Evolutionary conservation across 768 basidiomycete genomes (phyloP), one percentile per base, ranked within the genome.

Genomic region (Boletellus ananiceps): DNA sequence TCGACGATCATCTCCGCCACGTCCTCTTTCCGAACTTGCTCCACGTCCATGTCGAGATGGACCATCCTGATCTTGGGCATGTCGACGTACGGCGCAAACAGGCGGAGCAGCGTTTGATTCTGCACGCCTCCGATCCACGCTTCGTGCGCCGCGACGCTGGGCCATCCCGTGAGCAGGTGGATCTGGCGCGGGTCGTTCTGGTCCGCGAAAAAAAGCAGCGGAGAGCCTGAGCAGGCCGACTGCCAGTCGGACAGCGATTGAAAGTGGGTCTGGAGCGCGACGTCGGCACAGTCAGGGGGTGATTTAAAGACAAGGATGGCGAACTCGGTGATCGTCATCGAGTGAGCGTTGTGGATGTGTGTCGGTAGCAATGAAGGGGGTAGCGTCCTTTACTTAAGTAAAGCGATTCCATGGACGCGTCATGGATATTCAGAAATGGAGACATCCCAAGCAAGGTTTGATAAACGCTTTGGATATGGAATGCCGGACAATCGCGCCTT

Each of bases 131-230:
- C 54, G 15, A 77, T 71, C 73, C 75, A 79, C 33, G 63, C 60
- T 23, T 68, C 52, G 55, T 79, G 77, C 8, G 71, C 69, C 11
- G 50, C 56, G 19, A 72, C 70, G 49, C 68, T 67, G 44, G 60
- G 35, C 78, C 78, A 80, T 11, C 76, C 76, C 0, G 74, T 71
- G 27, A 77, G 57, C 23, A 79, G 52, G 56, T 73, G 70, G 2
- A 77, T 46, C 23, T 59, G 47, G 6, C 47, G 37, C 1, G 64
- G 45, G 25, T 62, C 56, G 2, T 49, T 43, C 18, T 48, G 33
- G 34, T 49, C 45, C 4, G 59, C 53, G 60, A 72, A 78, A 56
- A 70, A 76, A 23, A 63, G 57, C n/a, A 78, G 51, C 13, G 73
- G 70, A 53, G 70, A 70, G 14, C 71, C 67, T 0, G 77, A 76